Evolutionary conservation across 2,329 filamentous ascomycete genomes (phyloP).

Genomic region (Penicillium sclerotiorum): DNA sequence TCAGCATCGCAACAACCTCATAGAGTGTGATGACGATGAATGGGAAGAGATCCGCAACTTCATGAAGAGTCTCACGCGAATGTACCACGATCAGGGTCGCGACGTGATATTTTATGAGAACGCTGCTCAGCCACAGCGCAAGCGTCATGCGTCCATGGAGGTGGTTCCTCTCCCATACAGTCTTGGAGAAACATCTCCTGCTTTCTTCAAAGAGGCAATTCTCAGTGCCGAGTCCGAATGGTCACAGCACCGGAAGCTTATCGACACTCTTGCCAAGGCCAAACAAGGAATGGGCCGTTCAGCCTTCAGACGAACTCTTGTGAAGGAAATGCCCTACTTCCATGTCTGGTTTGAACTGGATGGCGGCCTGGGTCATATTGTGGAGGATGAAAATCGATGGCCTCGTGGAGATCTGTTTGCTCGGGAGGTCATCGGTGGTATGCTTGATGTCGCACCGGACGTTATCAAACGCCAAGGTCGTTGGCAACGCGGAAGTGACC

Average conservation of each 20-base stretch:
- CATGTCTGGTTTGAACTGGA: conserved; percentile 95
- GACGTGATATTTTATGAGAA: conserved; percentile 98
- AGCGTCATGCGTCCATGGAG: conserved; percentile 81
- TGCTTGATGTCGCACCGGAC: conserved; percentile 80
- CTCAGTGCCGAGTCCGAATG: conserved; percentile 87
- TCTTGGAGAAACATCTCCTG: conserved; percentile 86
- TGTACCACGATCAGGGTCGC: conserved; percentile 91
- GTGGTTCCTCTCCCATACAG: conserved; percentile 87
- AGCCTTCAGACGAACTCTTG: conserved; percentile 80
- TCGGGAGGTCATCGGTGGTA: conserved; percentile 86
- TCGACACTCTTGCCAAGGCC: conserved; percentile 71
- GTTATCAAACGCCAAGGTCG: conserved; percentile 87
- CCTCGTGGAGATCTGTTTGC: conserved; percentile 91
- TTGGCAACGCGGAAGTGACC: conserved; percentile 71
- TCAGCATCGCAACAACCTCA: conserved; percentile 80
- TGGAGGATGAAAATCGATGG: conserved; percentile 85
- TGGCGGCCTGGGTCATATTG: conserved; percentile 87
- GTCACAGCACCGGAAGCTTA: conserved; percentile 92
- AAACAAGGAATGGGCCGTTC: conserved; percentile 69
- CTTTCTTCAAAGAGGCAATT: conserved; percentile 95
- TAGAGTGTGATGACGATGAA: conserved; percentile 99
- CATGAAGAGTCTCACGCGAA: conserved; percentile 91
- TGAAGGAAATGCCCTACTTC: conserved; percentile 98
- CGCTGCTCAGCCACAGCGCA: conserved; percentile 76
- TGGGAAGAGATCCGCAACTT: conserved; percentile 99